Evolutionary conservation across 495 filamentous ascomycete genomes (phyloP).

Genomic region (Aspergillus steynii): DNA sequence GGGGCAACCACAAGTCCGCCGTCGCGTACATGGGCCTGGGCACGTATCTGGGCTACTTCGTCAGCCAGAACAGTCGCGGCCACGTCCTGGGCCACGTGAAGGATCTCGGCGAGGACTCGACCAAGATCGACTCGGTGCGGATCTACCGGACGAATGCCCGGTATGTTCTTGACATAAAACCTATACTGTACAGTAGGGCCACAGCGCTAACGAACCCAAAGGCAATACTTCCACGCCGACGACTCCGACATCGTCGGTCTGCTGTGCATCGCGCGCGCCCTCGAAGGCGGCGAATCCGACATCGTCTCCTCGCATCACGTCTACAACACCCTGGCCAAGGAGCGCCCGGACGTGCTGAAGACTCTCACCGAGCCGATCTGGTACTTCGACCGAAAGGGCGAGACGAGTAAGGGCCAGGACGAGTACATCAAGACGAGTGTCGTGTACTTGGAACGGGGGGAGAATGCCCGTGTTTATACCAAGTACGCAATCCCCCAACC

Average conservation of each 20-base stretch:
- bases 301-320: conserved; percentile 77
- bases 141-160: conserved; percentile 89
- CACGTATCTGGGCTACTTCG: conserved; percentile 82
- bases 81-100: conserved; percentile 91
- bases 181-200: too few species aligned
- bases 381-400: conserved; percentile 96
- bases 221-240: conserved; percentile 80
- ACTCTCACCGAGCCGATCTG: conserved; percentile 75
- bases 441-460: conserved; percentile 67
- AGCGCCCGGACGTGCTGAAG: conserved; percentile 77
- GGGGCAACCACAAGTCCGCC: conserved; percentile 79
- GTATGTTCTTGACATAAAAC: conserved; percentile 34
- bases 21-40: conserved; percentile 89
- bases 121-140: conserved; percentile 76
- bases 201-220: conserved; percentile 13
- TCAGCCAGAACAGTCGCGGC: conserved; percentile 82
- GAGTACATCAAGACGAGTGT: conserved; percentile 73
- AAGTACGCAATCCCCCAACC: conserved; percentile 36
- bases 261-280: conserved; percentile 75
- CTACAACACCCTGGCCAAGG: conserved; percentile 73
- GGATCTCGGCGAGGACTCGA: conserved; percentile 80
- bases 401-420: conserved; percentile 70
- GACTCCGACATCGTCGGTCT: conserved; percentile 82
- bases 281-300: conserved; percentile 84
- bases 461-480: conserved; percentile 52